A percentile compares a stretch with the other conserved stretches of the same genome.
Conservation (phyloP, 208 protist species). For the Leishmania braziliensis region DNA sequence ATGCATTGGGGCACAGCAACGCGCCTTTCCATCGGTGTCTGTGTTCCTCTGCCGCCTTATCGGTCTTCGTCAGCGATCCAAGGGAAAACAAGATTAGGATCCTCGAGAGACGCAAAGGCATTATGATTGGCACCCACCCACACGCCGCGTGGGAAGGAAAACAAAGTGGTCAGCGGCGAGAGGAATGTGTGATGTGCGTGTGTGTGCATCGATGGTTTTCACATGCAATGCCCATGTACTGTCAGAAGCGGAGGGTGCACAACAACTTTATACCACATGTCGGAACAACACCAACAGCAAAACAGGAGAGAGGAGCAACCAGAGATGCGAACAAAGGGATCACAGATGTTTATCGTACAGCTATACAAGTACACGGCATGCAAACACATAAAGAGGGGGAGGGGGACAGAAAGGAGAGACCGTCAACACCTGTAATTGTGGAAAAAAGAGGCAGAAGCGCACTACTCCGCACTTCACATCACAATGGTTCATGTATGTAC, state of each 20-base stretch:
- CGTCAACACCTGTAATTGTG: background rate
- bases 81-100: background rate
- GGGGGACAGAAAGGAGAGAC: background rate
- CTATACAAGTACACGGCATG: background rate
- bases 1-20: background rate
- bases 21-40: background rate
- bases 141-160: slow-evolving; percentile 4
- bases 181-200: background rate
- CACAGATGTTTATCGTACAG: background rate
- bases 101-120: background rate
- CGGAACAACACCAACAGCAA: background rate
- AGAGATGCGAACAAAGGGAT: no score
- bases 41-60: background rate
- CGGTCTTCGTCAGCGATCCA: background rate
- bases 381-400: background rate
- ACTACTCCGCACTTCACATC: background rate
- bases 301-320: background rate
- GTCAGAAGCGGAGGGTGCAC: background rate
- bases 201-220: background rate
- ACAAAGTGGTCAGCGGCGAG: slow-evolving; percentile 3
- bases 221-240: background rate
- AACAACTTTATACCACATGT: background rate
- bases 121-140: background rate
- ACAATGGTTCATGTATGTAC: background rate
- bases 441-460: background rate